These are phyloP conservation scores for Aspergillus pseudoglaucus DNA, from an alignment of 2,329 filamentous ascomycete genomes.

Conservation along the genomic window DNA sequence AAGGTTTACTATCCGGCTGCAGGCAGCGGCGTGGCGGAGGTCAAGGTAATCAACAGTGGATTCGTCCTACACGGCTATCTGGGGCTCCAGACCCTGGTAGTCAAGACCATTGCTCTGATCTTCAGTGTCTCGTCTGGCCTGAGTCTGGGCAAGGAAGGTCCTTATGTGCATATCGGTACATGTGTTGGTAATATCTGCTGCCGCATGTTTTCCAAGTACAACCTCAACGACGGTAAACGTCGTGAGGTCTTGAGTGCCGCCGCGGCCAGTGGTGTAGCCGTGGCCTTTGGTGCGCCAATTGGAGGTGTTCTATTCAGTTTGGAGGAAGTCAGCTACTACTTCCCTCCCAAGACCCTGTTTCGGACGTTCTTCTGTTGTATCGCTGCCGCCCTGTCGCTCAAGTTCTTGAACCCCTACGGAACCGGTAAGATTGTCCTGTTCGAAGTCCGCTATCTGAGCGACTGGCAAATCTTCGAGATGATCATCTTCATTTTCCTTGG, in stretches of 20 bases:
- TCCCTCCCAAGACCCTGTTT: slow-evolving; percentile 94
- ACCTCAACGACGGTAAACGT: slow-evolving; percentile 86
- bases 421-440: slow-evolving; percentile 97
- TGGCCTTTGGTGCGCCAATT: slow-evolving; percentile 86
- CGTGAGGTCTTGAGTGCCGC: slow-evolving; percentile 90
- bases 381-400: slow-evolving; percentile 77
- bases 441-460: slow-evolving; percentile 79
- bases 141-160: slow-evolving; percentile 89
- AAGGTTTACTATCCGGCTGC: slow-evolving; percentile 96
- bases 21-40: slow-evolving; percentile 92
- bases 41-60: slow-evolving; percentile 94
- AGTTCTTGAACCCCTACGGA: slow-evolving; percentile 92
- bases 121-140: slow-evolving; percentile 88
- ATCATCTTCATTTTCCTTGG: slow-evolving; percentile 79
- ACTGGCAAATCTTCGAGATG: slow-evolving; percentile 94
- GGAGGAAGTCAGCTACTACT: slow-evolving; percentile 94
- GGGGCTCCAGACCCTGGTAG: slow-evolving; percentile 74
- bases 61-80: slow-evolving; percentile 96
- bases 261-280: slow-evolving; percentile 83
- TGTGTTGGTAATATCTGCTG: slow-evolving; percentile 94
- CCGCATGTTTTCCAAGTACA: slow-evolving; percentile 90
- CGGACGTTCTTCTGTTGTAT: slow-evolving; percentile 98
- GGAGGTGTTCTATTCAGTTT: slow-evolving; percentile 88
- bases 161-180: slow-evolving; percentile 94
- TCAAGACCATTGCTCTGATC: slow-evolving; percentile 78